Conservation (phyloP, 352 stramenopile genomes). For the Pythium brachiatum region DNA sequence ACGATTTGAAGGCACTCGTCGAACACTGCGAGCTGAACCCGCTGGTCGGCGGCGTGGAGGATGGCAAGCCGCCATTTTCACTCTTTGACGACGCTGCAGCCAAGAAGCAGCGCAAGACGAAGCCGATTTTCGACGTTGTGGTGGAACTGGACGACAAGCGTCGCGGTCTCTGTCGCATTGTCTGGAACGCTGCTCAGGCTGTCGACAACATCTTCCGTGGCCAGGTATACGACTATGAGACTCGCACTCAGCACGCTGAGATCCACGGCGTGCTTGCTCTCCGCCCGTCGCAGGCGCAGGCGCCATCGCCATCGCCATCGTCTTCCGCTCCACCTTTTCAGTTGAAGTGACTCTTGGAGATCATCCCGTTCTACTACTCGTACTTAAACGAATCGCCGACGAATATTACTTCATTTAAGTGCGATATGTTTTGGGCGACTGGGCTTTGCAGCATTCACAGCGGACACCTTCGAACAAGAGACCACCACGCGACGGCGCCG, state of each 20-base stretch:
- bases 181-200: conserved; percentile 53
- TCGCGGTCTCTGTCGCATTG: conserved; percentile 55
- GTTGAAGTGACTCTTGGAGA: neutral
- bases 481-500: neutral
- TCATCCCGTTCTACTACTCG: neutral
- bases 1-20: conserved; percentile 67
- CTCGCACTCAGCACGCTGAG: conserved; percentile 26
- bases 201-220: conserved; percentile 60
- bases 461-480: neutral
- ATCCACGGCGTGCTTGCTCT: conserved; percentile 33
- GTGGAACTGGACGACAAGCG: conserved; percentile 61
- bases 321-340: neutral
- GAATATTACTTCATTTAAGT: conserved; percentile 1
- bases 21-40: conserved; percentile 73
- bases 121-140: conserved; percentile 77
- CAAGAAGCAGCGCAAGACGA: conserved; percentile 35
- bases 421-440: neutral
- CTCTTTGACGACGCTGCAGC: conserved; percentile 1
- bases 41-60: conserved; percentile 65
- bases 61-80: conserved; percentile 21
- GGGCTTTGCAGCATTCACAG: neutral
- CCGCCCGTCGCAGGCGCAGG: neutral
- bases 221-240: conserved; percentile 34
- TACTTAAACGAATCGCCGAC: neutral
- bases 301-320: neutral